Conservation (phyloP, 1,284 basidiomycete species). For the Pisolithus thermaeus region DNA sequence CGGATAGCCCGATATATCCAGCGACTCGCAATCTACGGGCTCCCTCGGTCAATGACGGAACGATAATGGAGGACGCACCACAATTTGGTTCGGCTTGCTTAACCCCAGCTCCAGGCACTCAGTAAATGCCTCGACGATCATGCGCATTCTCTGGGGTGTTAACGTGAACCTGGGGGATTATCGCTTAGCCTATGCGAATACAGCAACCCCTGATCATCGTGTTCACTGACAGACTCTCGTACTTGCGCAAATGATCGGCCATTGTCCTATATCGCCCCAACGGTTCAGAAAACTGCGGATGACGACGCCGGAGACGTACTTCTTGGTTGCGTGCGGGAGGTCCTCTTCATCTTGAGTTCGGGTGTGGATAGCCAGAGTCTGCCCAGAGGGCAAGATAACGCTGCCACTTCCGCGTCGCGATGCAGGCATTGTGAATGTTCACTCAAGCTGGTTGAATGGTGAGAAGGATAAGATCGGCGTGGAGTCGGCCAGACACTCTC, state of each 20-base stretch:
- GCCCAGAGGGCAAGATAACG: conserved; percentile 63
- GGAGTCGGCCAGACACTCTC: neutral
- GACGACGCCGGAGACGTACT: conserved; percentile 38
- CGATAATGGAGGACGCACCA: conserved; percentile 54
- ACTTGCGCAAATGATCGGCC: conserved; percentile 85
- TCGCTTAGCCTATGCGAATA: neutral
- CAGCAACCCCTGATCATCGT: conserved; percentile 8
- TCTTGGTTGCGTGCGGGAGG: conserved; percentile 84
- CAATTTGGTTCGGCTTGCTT: conserved; percentile 77
- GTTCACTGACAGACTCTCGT: conserved; percentile 68
- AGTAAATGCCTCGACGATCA: conserved; percentile 96
- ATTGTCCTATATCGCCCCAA: conserved; percentile 53
- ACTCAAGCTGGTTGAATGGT: conserved; percentile 11
- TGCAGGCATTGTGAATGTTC: conserved; percentile 42
- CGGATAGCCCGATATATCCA: neutral
- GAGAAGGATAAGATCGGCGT: conserved; percentile 10
- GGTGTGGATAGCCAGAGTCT: conserved; percentile 73
- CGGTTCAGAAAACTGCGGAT: conserved; percentile 6
- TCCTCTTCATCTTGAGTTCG: conserved; percentile 76
- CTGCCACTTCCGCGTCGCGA: conserved; percentile 74
- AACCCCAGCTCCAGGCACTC: conserved; percentile 88
- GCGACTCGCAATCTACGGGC: neutral
- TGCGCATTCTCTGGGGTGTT: conserved; percentile 91
- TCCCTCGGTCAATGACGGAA: conserved; percentile 3
- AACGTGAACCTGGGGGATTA: conserved; percentile 60